Base-by-base conservation (phyloP, 805 yeast species). In the Candida khao-thaluensis region DNA sequence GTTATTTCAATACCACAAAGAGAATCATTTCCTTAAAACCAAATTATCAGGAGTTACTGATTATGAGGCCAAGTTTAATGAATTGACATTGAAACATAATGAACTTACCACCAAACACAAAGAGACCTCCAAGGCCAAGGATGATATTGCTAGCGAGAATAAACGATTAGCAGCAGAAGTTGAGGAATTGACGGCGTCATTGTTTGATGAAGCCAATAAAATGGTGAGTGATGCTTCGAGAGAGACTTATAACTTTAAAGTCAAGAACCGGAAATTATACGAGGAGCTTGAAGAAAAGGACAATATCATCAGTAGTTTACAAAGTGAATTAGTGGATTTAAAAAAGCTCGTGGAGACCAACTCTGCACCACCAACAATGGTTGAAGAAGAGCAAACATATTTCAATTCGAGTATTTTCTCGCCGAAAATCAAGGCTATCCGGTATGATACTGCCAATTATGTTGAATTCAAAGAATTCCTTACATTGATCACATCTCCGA, bases 221-320 rank as follows among this genome's bases (percentile, higher is more conserved):
- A 85, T 86, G 86, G 96, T 87, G 5, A 78, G 83, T 35, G 77
- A 81, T 45, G 95, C 95, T 0, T 77, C 85, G 43, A 71, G 78
- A 38, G 84, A 82, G 41, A 75, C 81, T 4, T 72, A 81, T 53
- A 78, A 76, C 23, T 69, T 69, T 44, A 79, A 81, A 49, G 60
- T 76, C 35, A 77, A 80, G 48, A 84, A 84, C 50, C 63, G 72
- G 23, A 79, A 74, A 46, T 56, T 85, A 34, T 52, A 57, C 30
- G 74, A 69, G 49, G 74, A 69, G 47, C 54, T 85, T 25, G 72
- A 69, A 25, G 96, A 88, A 56, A 81, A 81, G 53, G 88, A 87
- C 51, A 58, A 66, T 11, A 72, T 87, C 10, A 71, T 89, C 27
- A 83, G 74, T 17, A 71, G 78, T 41, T 64, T 87, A 43, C 80